Conservation (phyloP, 305 asterid genomes). For the Fraxinus angustifolia region DNA sequence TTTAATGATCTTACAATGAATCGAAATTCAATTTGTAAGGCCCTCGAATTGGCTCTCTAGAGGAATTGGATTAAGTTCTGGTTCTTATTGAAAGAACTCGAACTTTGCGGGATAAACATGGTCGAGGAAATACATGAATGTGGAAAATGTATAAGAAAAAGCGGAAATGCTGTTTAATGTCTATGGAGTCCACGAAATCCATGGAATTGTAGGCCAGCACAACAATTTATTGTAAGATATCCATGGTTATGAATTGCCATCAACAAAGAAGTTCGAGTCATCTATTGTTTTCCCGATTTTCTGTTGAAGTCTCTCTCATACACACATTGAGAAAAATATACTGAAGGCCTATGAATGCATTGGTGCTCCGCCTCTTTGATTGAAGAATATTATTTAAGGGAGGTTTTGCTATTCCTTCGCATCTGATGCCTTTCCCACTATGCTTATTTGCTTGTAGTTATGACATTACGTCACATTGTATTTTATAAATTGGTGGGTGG, state of each 20-base stretch:
- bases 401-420: neutral
- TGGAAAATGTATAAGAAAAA: neutral
- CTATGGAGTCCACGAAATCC: neutral
- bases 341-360: neutral
- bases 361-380: neutral
- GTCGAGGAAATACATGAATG: neutral
- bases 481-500: neutral
- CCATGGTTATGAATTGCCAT: neutral
- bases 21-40: neutral
- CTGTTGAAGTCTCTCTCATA: neutral
- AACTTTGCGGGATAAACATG: neutral
- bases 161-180: neutral
- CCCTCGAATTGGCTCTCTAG: neutral
- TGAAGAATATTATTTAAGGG: neutral
- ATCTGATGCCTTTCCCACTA: neutral
- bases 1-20: neutral
- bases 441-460: neutral
- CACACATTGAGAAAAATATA: neutral
- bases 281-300: neutral
- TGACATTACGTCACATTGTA: neutral
- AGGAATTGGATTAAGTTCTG: neutral
- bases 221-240: neutral
- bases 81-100: neutral
- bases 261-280: neutral
- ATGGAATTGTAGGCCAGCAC: neutral